Base-by-base conservation (phyloP, 805 yeast genomes). In the Myxozyma neotropica region DNA sequence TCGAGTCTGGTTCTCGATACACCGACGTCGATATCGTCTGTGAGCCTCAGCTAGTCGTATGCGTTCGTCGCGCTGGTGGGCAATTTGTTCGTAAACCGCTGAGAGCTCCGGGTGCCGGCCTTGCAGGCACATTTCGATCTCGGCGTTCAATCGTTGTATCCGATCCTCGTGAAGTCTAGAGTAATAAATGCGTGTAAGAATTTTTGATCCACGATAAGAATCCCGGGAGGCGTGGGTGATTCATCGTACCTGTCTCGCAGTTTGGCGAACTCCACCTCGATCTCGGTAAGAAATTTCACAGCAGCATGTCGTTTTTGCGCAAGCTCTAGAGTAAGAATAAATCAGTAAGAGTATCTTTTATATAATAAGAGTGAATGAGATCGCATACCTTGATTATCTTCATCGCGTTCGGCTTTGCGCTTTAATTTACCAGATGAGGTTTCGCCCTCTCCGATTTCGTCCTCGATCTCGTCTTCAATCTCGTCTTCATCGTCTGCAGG, bases 71-170 rank as follows among this genome's bases (percentile, higher is more conserved):
- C 90, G 85, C 65, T 87, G 84, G 44, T 83, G 81, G 59, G 87
- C 88, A 53, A 94, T 84, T 42, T 61, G 64, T 21, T 57, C 66
- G 44, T 61, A 51, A 1, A 66, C 40, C 10, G 58, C 51, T 39
- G 88, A 81, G 55, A 93, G 80, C 68, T 92, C 97, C 0, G 98
- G 98, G 73, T 94, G 99, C 21, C 90, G 82, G 12, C 97, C 97
- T 63, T 86, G 87, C 35, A 86, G 76, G 74, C 98, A 92, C 80
- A 93, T 82, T 68, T 87, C 87, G 61, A 93, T 76, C 72, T 94
- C 99, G 46, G 87, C 86, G 66, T 89, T 89, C 64, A 88, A 79
- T 63, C 88, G 82, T 38, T 81, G 78, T 69, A 92, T 76, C 71
- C 89, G 92, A 71, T 91, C 96, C 61, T 87, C 91, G 73, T 88